phyloP scores from a whole-genome alignment of 345 rosid species.

The Brassica incana region DNA sequence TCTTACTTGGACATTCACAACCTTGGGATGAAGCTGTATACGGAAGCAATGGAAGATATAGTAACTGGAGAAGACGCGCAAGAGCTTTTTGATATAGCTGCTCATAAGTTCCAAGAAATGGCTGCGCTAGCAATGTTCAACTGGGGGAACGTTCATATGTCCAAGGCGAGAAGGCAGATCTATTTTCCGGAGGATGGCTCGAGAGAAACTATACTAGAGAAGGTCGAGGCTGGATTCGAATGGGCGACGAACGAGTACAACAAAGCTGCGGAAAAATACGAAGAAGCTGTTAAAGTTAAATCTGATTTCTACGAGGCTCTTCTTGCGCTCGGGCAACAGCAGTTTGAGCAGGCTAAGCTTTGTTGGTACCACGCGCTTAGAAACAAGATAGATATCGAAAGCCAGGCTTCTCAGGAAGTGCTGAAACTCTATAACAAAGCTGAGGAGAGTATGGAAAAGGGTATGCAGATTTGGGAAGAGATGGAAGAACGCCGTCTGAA shows the following conservation, averaged over 20 bases:
- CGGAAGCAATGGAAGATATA: conserved; percentile 88
- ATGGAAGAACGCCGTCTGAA: conserved; percentile 76
- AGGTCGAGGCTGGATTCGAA: conserved; percentile 57
- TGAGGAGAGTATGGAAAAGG: conserved; percentile 89
- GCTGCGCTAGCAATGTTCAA: conserved; percentile 87
- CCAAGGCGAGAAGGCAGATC: conserved; percentile 72
- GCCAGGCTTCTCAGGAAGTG: conserved; percentile 72
- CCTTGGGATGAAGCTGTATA: conserved; percentile 83
- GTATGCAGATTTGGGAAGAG: conserved; percentile 95
- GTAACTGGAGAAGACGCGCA: conserved; percentile 84
- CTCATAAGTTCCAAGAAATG: conserved; percentile 96
- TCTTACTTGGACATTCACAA: conserved; percentile 82
- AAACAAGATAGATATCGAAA: conserved; percentile 56
- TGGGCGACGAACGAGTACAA: conserved; percentile 74
- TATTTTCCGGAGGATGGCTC: conserved; percentile 64
- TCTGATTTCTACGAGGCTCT: conserved; percentile 83
- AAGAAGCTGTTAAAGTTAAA: conserved; percentile 72
- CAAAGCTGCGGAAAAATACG: conserved; percentile 67
- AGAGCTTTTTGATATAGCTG: conserved; percentile 72
- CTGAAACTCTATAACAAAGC: conserved; percentile 87
- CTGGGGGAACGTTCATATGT: conserved; percentile 96
- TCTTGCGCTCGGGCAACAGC: conserved; percentile 93
- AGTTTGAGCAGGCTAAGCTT: conserved; percentile 94
- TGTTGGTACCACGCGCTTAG: conserved; percentile 84
- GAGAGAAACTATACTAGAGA: conserved; percentile 57